These are phyloP conservation scores for Lachnellula suecica DNA, from an alignment of 2,329 filamentous ascomycete genomes.

Conservation along the genomic window DNA sequence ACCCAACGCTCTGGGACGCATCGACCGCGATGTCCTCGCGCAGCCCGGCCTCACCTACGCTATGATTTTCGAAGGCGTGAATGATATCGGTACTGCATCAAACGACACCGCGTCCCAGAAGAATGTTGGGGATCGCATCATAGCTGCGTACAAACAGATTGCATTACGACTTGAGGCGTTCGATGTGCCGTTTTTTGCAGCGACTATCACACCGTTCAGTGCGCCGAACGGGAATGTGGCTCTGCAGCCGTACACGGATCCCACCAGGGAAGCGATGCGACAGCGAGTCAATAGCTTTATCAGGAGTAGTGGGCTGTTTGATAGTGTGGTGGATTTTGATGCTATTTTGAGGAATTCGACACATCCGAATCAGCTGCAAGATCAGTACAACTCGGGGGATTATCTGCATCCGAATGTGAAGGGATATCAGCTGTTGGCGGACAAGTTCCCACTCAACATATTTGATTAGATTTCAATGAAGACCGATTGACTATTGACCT, in stretches of 20 bases:
- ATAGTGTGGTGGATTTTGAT: slow-evolving; percentile 64
- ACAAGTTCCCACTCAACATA: slow-evolving; percentile 55
- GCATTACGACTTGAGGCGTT: slow-evolving; percentile 51
- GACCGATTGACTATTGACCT: too few species aligned
- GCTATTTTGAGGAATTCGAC: slow-evolving; percentile 50
- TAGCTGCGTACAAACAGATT: slow-evolving; percentile 59
- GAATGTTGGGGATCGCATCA: slow-evolving; percentile 48
- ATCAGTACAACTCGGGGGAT: slow-evolving; percentile 59
- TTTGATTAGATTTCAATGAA: slow-evolving; percentile 39
- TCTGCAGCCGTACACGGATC: slow-evolving; percentile 52
- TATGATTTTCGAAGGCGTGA: slow-evolving; percentile 68
- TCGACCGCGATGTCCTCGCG: slow-evolving; percentile 63
- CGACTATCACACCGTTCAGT: slow-evolving; percentile 65
- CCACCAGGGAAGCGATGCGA: slow-evolving; percentile 54
- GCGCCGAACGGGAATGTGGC: slow-evolving; percentile 34
- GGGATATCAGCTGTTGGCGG: slow-evolving; percentile 60
- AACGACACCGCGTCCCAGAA: slow-evolving; percentile 46
- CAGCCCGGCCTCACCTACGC: slow-evolving; percentile 58
- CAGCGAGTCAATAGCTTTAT: slow-evolving; percentile 62
- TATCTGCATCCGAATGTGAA: slow-evolving; percentile 61
- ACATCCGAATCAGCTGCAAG: slow-evolving; percentile 47
- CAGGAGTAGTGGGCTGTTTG: slow-evolving; percentile 52
- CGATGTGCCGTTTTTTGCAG: slow-evolving; percentile 57
- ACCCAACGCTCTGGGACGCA: slow-evolving; percentile 57
- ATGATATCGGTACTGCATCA: slow-evolving; percentile 60